These are phyloP conservation scores for Pholiota conissans DNA, from an alignment of 768 basidiomycete genomes.

Conservation along the genomic window DNA sequence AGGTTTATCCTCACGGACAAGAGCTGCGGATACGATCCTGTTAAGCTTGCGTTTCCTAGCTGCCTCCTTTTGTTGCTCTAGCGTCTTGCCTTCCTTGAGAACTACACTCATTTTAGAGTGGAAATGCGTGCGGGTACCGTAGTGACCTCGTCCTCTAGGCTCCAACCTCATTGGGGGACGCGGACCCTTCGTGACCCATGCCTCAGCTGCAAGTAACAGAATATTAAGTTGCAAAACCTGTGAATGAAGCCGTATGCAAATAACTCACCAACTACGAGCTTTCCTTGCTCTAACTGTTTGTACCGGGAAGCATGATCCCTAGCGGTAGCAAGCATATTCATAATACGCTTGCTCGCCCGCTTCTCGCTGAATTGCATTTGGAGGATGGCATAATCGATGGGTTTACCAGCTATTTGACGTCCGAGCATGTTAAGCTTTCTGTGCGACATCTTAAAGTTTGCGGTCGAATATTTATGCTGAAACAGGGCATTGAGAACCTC, in stretches of 20 bases:
- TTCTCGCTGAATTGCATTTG: conserved; percentile 98
- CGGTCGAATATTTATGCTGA: conserved; percentile 92
- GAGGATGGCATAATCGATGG: conserved; percentile 92
- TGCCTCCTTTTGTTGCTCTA: conserved; percentile 63
- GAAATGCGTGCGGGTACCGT: conserved; percentile 75
- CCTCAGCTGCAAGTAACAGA: conserved; percentile 60
- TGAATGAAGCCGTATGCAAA: neutral
- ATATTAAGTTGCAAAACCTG: neutral
- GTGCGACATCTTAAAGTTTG: conserved; percentile 90
- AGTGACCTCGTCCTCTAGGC: conserved; percentile 79
- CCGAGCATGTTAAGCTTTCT: conserved; percentile 91
- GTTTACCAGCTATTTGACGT: conserved; percentile 84
- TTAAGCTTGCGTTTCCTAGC: conserved; percentile 67
- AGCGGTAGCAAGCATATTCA: conserved; percentile 86
- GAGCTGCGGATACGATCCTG: conserved; percentile 77
- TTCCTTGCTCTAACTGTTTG: conserved; percentile 70
- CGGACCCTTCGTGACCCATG: conserved; percentile 91
- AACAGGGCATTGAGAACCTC: neutral
- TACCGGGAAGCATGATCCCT: conserved; percentile 81
- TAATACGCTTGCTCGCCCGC: conserved; percentile 79
- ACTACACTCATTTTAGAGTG: conserved; percentile 75
- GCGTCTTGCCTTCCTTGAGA: conserved; percentile 79
- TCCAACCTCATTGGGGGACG: conserved; percentile 67
- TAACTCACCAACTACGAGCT: conserved; percentile 79
- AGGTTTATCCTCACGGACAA: conserved; percentile 78